These are phyloP conservation scores for Bertia moriformis DNA, from an alignment of 2,329 filamentous ascomycete genomes.

Conservation along the genomic window DNA sequence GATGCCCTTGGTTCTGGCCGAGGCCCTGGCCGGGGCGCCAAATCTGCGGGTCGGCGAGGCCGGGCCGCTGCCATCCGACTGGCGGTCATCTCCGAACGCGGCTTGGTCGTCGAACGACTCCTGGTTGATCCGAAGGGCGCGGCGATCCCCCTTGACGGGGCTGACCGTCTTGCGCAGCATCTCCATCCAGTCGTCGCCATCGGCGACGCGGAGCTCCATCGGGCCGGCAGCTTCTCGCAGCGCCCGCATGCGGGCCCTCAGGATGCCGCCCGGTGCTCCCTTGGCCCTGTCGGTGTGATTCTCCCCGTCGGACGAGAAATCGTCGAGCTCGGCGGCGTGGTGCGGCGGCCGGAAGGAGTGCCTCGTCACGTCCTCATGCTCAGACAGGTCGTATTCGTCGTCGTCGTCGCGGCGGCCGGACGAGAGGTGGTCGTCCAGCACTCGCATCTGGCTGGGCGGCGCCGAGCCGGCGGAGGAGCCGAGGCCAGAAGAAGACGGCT, in stretches of 20 bases:
- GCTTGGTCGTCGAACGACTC: neutral
- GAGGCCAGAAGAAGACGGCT: conserved; percentile 67
- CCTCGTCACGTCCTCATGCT: conserved; percentile 62
- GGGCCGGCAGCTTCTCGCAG: conserved; percentile 45
- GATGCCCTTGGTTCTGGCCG: too few relatives aligned
- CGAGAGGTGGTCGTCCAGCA: conserved; percentile 36
- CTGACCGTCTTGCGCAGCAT: conserved; percentile 89
- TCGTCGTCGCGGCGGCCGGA: too few relatives aligned
- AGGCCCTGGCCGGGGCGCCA: too few relatives aligned
- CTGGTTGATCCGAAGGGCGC: conserved; percentile 30
- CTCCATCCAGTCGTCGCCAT: conserved; percentile 80
- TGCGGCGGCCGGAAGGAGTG: conserved; percentile 53
- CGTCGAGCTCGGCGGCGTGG: conserved; percentile 61
- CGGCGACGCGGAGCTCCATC: conserved; percentile 42
- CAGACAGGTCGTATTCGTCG: conserved; percentile 63
- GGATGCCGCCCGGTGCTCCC: conserved; percentile 44
- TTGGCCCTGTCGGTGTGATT: conserved; percentile 24
- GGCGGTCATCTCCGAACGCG: too few relatives aligned
- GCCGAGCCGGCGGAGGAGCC: conserved; percentile 78
- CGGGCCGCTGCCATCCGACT: too few relatives aligned
- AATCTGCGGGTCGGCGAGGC: too few relatives aligned
- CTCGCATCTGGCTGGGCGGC: conserved; percentile 43
- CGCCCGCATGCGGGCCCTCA: conserved; percentile 49
- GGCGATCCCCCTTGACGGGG: conserved; percentile 72
- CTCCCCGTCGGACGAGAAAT: conserved; percentile 38